Percentiles rank a stretch among this genome's conserved stretches.
These are phyloP conservation scores for Tuber umbilicatum DNA, from an alignment of 495 filamentous ascomycete species.

Conservation along the genomic window DNA sequence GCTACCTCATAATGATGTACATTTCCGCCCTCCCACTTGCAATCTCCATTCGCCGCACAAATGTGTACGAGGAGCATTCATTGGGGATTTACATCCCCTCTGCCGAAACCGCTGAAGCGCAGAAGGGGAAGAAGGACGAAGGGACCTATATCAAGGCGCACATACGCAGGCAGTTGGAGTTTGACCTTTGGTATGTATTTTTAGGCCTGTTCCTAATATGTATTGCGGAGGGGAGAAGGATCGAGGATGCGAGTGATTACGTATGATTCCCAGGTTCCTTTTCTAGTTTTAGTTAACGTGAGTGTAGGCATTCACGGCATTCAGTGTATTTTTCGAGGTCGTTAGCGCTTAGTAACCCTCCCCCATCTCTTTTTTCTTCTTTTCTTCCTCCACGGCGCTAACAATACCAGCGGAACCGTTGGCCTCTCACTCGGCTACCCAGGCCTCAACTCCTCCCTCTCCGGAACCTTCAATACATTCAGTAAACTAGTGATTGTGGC, in stretches of 20 bases:
- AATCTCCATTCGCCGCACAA: constrained; percentile 85
- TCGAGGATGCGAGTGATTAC: constrained; percentile 53
- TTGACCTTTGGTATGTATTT: constrained; percentile 93
- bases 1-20: constrained; percentile 98
- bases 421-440: constrained; percentile 80
- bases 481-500: constrained; percentile 85
- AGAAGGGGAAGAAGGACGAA: constrained; percentile 43
- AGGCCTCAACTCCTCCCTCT: constrained; percentile 66
- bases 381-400: neutral
- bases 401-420: constrained; percentile 59
- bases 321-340: constrained; percentile 79
- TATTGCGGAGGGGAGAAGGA: constrained; percentile 65
- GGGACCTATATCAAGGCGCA: constrained; percentile 78
- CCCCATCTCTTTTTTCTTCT: neutral
- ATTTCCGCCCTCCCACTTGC: constrained; percentile 95
- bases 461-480: constrained; percentile 65
- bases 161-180: constrained; percentile 80
- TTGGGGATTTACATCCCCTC: constrained; percentile 64
- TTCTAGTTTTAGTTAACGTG: constrained; percentile 18
- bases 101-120: constrained; percentile 47
- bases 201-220: constrained; percentile 80
- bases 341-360: constrained; percentile 64
- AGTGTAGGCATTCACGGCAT: constrained; percentile 61
- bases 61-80: constrained; percentile 93
- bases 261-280: constrained; percentile 14